Conservation (phyloP, 2,329 filamentous ascomycete genomes). For the Aspergillus fijiensis region DNA sequence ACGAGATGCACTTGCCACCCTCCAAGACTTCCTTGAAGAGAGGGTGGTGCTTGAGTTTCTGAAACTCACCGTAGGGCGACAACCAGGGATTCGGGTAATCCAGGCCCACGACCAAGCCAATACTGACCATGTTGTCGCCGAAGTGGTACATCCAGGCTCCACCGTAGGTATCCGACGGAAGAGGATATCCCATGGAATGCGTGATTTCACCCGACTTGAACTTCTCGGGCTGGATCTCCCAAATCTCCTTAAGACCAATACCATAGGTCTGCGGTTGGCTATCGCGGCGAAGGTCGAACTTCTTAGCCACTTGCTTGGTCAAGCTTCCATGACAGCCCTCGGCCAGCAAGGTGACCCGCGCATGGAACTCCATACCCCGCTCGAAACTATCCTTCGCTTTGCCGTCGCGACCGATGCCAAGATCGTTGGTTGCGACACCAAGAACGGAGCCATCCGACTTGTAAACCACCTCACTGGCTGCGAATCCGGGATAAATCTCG, state of each 20-base stretch:
- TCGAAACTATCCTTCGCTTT: conserved; percentile 89
- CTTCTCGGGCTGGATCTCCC: conserved; percentile 92
- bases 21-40: conserved; percentile 83
- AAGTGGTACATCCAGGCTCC: conserved; percentile 99
- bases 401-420: conserved; percentile 78
- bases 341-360: conserved; percentile 82
- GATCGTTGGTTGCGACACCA: conserved; percentile 93
- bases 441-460: conserved; percentile 80
- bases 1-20: conserved; percentile 95
- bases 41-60: conserved; percentile 98
- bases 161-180: conserved; percentile 86
- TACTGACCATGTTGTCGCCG: conserved; percentile 89
- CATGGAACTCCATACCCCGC: conserved; percentile 97
- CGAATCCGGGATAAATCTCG: conserved; percentile 94
- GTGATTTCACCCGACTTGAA: conserved; percentile 82
- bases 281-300: conserved; percentile 84
- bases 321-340: conserved; percentile 96
- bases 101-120: conserved; percentile 87
- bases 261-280: conserved; percentile 95
- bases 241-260: conserved; percentile 92
- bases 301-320: conserved; percentile 91
- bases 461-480: conserved; percentile 90
- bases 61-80: conserved; percentile 92
- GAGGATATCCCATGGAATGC: conserved; percentile 90
- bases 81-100: conserved; percentile 98